phyloP scores from a whole-genome alignment of 768 basidiomycete species.

The Lactarius trivialis region DNA sequence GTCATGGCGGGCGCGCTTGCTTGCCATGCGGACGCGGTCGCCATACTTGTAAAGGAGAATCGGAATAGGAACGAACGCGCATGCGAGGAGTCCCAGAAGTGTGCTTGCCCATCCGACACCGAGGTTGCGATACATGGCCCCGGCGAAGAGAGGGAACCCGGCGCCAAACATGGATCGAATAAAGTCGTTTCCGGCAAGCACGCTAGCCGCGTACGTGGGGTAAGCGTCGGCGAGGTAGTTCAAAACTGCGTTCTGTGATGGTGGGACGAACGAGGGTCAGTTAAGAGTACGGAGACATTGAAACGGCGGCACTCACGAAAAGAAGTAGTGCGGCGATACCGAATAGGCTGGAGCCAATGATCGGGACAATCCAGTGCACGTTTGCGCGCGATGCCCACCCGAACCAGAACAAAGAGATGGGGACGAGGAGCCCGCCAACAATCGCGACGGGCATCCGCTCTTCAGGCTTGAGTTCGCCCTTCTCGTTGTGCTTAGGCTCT shows the following conservation, averaged over 20 bases:
- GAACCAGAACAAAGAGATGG: slow-evolving; percentile 32
- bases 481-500: slow-evolving; percentile 19
- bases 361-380: slow-evolving; percentile 34
- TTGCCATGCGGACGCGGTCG: slow-evolving; percentile 17
- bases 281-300: slow-evolving; percentile 21
- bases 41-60: slow-evolving; percentile 20
- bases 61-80: slow-evolving; percentile 26
- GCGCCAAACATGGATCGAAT: slow-evolving; percentile 28
- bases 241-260: slow-evolving; percentile 21
- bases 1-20: slow-evolving; percentile 23
- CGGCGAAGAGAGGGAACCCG: slow-evolving; percentile 22
- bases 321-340: slow-evolving; percentile 30
- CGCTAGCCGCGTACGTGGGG: slow-evolving; percentile 29
- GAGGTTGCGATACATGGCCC: slow-evolving; percentile 25
- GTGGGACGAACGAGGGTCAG: not conserved
- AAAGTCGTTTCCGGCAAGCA: slow-evolving; percentile 33
- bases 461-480: slow-evolving; percentile 26
- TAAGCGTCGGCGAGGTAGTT: slow-evolving; percentile 32
- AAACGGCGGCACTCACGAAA: slow-evolving; percentile 26
- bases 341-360: slow-evolving; percentile 32
- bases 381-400: slow-evolving; percentile 29
- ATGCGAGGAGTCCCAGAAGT: slow-evolving; percentile 27
- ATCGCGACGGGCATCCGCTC: slow-evolving; percentile 32
- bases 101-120: slow-evolving; percentile 27
- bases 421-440: slow-evolving; percentile 30